These are phyloP conservation scores for Boletus subparvulus DNA, from an alignment of 768 basidiomycete genomes.

Conservation along the genomic window DNA sequence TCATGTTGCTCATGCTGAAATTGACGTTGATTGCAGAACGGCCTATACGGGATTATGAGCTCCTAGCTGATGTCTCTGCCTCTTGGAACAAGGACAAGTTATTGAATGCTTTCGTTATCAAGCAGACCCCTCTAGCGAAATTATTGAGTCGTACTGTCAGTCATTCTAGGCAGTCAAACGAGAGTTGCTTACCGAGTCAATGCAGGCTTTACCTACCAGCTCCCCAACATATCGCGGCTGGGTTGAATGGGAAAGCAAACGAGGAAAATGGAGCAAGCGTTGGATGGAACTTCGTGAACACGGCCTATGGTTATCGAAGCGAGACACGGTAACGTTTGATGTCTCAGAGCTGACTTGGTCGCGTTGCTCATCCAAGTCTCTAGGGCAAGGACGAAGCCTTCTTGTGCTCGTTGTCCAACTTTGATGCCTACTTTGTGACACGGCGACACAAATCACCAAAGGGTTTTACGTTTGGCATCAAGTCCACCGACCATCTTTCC, in stretches of 20 bases:
- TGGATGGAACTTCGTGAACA: constrained; percentile 88
- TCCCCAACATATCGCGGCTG: constrained; percentile 53
- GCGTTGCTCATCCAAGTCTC: constrained; percentile 1
- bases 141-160: constrained; percentile 60
- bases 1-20: constrained; percentile 5
- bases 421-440: constrained; percentile 83
- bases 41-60: constrained; percentile 84
- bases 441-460: constrained; percentile 81
- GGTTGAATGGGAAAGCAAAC: constrained; percentile 87
- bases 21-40: constrained; percentile 58
- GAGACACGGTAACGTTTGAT: constrained; percentile 65
- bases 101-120: constrained; percentile 79
- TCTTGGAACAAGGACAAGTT: constrained; percentile 88
- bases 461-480: constrained; percentile 80
- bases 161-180: constrained; percentile 31
- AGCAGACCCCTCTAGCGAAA: constrained; percentile 63
- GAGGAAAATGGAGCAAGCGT: constrained; percentile 94
- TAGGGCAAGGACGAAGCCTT: constrained; percentile 84
- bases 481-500: constrained; percentile 82
- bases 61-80: constrained; percentile 72
- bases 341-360: neutral
- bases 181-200: constrained; percentile 41
- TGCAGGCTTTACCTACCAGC: constrained; percentile 49
- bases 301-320: constrained; percentile 83
- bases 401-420: constrained; percentile 84